Conservation (phyloP, 148 eudicot species). For the Tetragonia tetragonoides region DNA sequence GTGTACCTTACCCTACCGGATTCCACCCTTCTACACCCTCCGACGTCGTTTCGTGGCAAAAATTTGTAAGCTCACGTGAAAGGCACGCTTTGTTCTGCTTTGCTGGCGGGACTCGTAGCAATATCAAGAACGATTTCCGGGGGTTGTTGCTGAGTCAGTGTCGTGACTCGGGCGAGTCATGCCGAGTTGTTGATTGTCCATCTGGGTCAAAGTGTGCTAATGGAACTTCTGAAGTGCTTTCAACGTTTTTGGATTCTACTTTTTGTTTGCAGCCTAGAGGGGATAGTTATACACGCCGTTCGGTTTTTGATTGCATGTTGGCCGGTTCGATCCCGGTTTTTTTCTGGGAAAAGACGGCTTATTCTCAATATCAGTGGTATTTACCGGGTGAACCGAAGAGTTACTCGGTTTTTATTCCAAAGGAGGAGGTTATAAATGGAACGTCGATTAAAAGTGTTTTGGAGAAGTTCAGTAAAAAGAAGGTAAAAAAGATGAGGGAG, state of each 20-base stretch:
- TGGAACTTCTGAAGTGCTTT: constrained; percentile 55
- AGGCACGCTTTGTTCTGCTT: constrained; percentile 59
- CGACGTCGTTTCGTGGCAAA: constrained; percentile 58
- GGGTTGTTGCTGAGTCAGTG: constrained; percentile 64
- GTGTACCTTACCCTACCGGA: constrained; percentile 75
- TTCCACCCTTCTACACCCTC: constrained; percentile 57
- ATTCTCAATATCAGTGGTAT: constrained; percentile 80
- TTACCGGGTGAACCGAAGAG: constrained; percentile 71
- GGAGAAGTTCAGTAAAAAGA: constrained; percentile 45
- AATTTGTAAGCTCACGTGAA: constrained; percentile 39
- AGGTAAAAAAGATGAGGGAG: constrained; percentile 63
- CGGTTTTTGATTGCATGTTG: constrained; percentile 86
- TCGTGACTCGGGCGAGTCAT: constrained; percentile 37
- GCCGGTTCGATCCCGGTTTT: constrained; percentile 95
- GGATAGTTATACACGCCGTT: constrained; percentile 84
- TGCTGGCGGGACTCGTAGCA: constrained; percentile 79
- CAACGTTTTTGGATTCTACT: constrained; percentile 65
- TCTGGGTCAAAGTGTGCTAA: constrained; percentile 48
- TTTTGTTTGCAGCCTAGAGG: constrained; percentile 91
- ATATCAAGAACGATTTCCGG: constrained; percentile 62
- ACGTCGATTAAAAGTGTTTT: constrained; percentile 52
- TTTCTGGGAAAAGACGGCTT: constrained; percentile 86
- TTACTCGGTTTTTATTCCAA: constrained; percentile 86
- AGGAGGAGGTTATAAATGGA: constrained; percentile 65
- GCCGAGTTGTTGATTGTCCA: constrained; percentile 70